Base-by-base conservation (phyloP, 805 yeast genomes). In the Diddensiella transvaalensis region DNA sequence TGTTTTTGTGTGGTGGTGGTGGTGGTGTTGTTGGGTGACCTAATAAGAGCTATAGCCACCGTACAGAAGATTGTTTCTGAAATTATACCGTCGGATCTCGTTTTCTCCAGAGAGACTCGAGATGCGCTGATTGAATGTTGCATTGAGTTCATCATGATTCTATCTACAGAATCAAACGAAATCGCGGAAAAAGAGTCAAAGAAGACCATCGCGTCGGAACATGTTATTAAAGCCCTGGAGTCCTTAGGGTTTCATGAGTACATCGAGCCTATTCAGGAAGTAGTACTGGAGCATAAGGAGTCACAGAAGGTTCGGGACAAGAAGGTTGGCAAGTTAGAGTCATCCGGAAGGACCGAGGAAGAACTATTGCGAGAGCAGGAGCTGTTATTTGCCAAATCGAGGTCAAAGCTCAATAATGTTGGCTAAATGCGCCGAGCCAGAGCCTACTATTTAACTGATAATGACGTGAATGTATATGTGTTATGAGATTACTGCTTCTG, bases 101-200 rank as follows among this genome's bases (percentile, higher is more conserved):
- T 90, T 4, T 88, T 91, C 58, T 81, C 96, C 36, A 86, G 90
- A 57, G 98, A 93, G 56, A 95, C 97, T 2, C 75, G 97, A 49
- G 98, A 91, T 61, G 93, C 96, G 39, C 78, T 93, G 40, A 91
- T 95, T 39, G 97, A 93, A 63, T 91, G 96, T 66, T 89, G 97
- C 60, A 88, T 93, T 48, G 96, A 89, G 68, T 91, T 93, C 65
- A 84, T 93, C 51, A 91, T 93, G 95, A 87, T 91, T 50, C 72
- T 91, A 38, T 85, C 96, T 8, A 87, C 96, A 2, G 96, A 89
- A 68, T 84, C 91, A 48, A 90, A 91, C 60, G 98, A 93, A 53
- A 89, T 93, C 56, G 98, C 98, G 1, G 98, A 93, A 59, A 85
- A 85, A 59, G 99, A 93, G 64, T 82, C 95, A 46, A 93, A 93